Conservation (phyloP, 2,329 filamentous ascomycete genomes). For the Colletotrichum lindemuthianum region DNA sequence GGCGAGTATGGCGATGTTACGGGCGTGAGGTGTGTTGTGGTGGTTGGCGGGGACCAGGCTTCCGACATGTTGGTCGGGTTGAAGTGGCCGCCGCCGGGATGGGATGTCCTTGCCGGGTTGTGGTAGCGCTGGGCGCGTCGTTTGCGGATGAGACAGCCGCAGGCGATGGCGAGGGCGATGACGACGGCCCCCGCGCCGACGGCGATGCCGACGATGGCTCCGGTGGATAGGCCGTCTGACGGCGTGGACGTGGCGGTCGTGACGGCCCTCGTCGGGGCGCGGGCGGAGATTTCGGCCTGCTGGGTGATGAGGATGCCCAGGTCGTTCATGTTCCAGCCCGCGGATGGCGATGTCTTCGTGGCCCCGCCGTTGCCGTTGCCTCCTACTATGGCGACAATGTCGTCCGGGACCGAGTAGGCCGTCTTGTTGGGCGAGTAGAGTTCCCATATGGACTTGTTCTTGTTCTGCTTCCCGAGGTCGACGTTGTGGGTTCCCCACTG, state of each 20-base stretch:
- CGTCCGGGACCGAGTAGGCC: constrained; percentile 63
- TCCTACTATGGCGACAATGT: constrained; percentile 60
- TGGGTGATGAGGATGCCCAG: constrained; percentile 64
- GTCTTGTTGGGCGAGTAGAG: constrained; percentile 60
- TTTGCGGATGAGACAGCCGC: constrained; percentile 45
- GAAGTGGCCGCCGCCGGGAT: constrained; percentile 3
- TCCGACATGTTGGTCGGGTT: constrained; percentile 33
- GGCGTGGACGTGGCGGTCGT: constrained; percentile 21
- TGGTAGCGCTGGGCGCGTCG: constrained; percentile 34
- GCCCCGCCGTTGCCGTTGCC: constrained; percentile 63
- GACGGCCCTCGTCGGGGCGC: constrained; percentile 61
- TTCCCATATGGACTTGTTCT: constrained; percentile 59
- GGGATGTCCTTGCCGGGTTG: constrained; percentile 1
- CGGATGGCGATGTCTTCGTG: constrained; percentile 58
- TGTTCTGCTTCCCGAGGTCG: constrained; percentile 62
- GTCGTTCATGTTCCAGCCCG: constrained; percentile 61
- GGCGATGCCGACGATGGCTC: constrained; percentile 57
- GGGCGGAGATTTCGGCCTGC: constrained; percentile 54
- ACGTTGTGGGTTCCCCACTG: constrained; percentile 67
- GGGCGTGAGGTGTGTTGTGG: constrained; percentile 19
- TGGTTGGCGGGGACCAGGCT: constrained; percentile 30
- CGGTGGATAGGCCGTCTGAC: constrained; percentile 42
- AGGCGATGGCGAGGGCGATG: constrained; percentile 37
- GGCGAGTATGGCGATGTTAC: constrained; percentile 27
- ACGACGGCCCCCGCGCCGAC: constrained; percentile 46